Evolutionary conservation across 192 early-diverging fungal genomes (phyloP).

Genomic region (Chytriomyces confervae): DNA sequence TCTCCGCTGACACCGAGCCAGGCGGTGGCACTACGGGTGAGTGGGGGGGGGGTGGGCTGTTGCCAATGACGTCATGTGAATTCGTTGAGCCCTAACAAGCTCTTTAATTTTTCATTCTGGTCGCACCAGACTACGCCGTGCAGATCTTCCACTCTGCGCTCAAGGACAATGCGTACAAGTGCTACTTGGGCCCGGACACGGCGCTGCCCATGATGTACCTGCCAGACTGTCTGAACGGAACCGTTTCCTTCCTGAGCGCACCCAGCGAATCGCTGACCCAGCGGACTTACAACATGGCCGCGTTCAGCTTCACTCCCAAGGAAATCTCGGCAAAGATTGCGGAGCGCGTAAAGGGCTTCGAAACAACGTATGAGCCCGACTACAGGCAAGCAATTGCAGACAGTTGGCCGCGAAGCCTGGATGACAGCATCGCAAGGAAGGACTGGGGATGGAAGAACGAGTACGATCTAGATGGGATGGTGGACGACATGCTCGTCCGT

Average conservation of each 20-base stretch:
- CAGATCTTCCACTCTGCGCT: conserved; percentile 73
- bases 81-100: no score
- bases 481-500: conserved; percentile 59
- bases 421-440: conserved; percentile 60
- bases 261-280: conserved; percentile 59
- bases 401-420: conserved; percentile 68
- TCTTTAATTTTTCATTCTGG: no score
- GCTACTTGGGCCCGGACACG: conserved; percentile 63
- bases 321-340: conserved; percentile 63
- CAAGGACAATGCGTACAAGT: conserved; percentile 60
- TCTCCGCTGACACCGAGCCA: conserved; percentile 68
- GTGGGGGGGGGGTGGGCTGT: neutral
- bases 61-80: no score
- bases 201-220: conserved; percentile 73
- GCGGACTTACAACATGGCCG: conserved; percentile 69
- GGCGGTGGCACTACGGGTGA: conserved; percentile 67
- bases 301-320: conserved; percentile 63
- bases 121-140: conserved; percentile 61
- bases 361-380: conserved; percentile 63
- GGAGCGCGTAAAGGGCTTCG: conserved; percentile 58
- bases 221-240: conserved; percentile 69
- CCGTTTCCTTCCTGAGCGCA: conserved; percentile 63
- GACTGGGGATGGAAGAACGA: conserved; percentile 73
- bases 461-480: conserved; percentile 63
- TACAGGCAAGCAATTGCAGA: conserved; percentile 71